Conservation (phyloP, 345 rosid species). For the Sisymbrium irio region DNA sequence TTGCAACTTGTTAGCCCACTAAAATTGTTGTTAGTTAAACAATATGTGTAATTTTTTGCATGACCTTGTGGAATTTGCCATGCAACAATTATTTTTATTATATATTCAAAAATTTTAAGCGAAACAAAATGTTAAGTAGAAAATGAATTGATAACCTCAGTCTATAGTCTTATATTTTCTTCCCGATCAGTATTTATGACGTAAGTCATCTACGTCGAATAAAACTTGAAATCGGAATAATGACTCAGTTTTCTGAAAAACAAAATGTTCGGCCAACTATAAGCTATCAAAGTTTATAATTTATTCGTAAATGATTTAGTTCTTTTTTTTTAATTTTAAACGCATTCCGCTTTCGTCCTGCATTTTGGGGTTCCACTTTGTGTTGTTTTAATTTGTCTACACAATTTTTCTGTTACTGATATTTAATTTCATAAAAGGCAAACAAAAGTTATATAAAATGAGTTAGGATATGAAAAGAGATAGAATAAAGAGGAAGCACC, state of each 20-base stretch:
- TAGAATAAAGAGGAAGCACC: constrained; percentile 22
- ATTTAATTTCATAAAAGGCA: constrained; percentile 26
- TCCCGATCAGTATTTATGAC: not conserved
- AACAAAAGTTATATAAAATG: not conserved
- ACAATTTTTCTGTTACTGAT: constrained; percentile 5
- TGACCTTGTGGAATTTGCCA: constrained; percentile 4
- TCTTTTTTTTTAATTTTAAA: not conserved
- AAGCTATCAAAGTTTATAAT: not conserved
- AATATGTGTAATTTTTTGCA: constrained; percentile 7
- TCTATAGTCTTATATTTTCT: not conserved
- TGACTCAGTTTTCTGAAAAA: not conserved
- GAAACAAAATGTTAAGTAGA: not conserved
- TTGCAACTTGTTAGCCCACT: not conserved
- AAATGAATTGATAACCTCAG: not conserved
- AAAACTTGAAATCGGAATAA: not conserved
- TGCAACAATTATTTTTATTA: not conserved
- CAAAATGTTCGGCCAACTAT: not conserved
- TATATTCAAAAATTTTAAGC: not conserved
- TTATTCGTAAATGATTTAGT: not conserved
- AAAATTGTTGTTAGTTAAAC: not conserved
- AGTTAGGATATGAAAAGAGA: constrained; percentile 3
- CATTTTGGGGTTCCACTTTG: constrained; percentile 37
- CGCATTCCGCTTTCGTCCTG: constrained; percentile 28
- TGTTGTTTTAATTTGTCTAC: constrained; percentile 34
- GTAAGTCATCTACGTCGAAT: not conserved